phyloP scores from a whole-genome alignment of 495 filamentous ascomycete species.

The Hypoxylon fuscum region DNA sequence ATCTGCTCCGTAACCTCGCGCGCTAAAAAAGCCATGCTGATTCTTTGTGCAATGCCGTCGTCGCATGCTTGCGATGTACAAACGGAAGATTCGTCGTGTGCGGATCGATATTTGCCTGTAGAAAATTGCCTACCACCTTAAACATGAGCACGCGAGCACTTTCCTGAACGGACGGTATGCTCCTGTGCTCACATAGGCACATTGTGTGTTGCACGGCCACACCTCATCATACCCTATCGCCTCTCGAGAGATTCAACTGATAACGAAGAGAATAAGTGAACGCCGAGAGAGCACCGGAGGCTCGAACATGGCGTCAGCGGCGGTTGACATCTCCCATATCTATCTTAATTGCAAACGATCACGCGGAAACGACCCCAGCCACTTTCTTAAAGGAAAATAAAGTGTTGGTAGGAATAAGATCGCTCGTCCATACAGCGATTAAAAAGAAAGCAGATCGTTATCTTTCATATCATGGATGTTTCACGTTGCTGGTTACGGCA shows the following conservation, averaged over 20 bases:
- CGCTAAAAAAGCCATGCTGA: not conserved
- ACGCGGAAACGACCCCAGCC: too few relatives aligned
- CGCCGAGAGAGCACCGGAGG: not conserved
- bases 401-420: too few relatives aligned
- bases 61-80: too few relatives aligned
- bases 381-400: too few relatives aligned
- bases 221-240: slow-evolving; percentile 12
- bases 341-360: too few relatives aligned
- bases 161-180: slow-evolving; percentile 13
- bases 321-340: not conserved
- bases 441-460: not conserved
- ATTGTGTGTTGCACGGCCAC: slow-evolving; percentile 14
- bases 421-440: not conserved
- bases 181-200: not conserved
- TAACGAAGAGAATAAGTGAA: too few relatives aligned
- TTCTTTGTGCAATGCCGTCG: not conserved
- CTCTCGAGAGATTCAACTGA: too few relatives aligned
- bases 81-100: too few relatives aligned
- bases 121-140: slow-evolving; percentile 18
- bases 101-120: not conserved
- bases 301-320: not conserved
- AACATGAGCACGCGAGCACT: slow-evolving; percentile 29
- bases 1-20: too few relatives aligned
- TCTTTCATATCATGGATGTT: not conserved
- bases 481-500: not conserved